These are phyloP conservation scores for Rosa multiflora DNA, from an alignment of 306 rosid genomes.

Conservation along the genomic window DNA sequence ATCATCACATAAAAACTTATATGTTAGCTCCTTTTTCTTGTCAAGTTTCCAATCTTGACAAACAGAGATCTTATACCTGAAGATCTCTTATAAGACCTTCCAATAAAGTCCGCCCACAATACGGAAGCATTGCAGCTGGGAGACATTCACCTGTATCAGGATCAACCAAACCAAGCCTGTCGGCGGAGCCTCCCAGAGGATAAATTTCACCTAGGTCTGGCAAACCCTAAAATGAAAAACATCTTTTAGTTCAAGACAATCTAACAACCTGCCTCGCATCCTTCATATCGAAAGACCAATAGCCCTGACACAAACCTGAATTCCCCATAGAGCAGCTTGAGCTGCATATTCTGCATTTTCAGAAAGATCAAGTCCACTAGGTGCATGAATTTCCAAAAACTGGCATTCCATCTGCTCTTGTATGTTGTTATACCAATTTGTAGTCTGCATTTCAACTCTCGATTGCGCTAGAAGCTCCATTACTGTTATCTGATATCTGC, in stretches of 20 bases:
- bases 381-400: conserved; percentile 68
- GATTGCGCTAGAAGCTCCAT: conserved; percentile 68
- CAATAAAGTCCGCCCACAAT: conserved; percentile 94
- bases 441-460: conserved; percentile 44
- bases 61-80: conserved; percentile 68
- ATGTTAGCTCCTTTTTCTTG: conserved; percentile 23
- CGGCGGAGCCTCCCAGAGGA: conserved; percentile 98
- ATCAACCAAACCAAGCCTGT: conserved; percentile 92
- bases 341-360: conserved; percentile 80
- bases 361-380: conserved; percentile 73
- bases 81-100: conserved; percentile 97
- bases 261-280: neutral
- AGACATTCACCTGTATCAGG: conserved; percentile 85
- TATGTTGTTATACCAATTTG: conserved; percentile 45
- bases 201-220: conserved; percentile 96
- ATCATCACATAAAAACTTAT: conserved; percentile 7
- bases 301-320: conserved; percentile 64
- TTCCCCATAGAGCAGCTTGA: conserved; percentile 97
- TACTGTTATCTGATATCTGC: conserved; percentile 82
- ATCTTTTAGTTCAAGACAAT: conserved; percentile 44
- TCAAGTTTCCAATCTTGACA: conserved; percentile 24
- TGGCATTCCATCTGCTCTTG: conserved; percentile 53
- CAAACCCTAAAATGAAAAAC: conserved; percentile 75
- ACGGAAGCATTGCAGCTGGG: conserved; percentile 97
- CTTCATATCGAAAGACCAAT: conserved; percentile 7